These are phyloP conservation scores for Physcomitrium patens DNA, from an alignment of 225 moss, liverwort and hornwort species.

Conservation along the genomic window DNA sequence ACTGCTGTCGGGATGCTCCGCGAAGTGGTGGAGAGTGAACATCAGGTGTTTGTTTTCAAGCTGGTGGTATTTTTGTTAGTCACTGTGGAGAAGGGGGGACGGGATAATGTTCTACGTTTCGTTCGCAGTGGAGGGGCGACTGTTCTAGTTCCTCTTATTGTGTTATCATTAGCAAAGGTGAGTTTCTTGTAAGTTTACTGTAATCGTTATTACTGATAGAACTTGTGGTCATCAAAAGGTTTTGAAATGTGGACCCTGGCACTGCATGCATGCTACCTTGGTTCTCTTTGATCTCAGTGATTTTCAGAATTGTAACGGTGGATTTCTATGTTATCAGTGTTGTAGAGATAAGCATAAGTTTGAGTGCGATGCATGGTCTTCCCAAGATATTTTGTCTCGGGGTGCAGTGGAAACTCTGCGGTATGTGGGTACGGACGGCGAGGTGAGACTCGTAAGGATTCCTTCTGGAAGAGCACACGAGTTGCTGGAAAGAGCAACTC, in stretches of 20 bases:
- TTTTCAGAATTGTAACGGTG: not conserved
- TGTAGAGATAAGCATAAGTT: conserved; percentile 82
- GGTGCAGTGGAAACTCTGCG: conserved; percentile 89
- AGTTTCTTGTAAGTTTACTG: not conserved
- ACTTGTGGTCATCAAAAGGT: not conserved
- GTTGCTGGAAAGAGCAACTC: conserved; percentile 88
- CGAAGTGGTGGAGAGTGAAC: conserved; percentile 93
- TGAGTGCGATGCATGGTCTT: conserved; percentile 95
- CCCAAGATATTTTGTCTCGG: conserved; percentile 69
- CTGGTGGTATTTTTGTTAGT: conserved; percentile 87
- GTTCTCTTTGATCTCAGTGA: not conserved
- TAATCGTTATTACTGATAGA: not conserved
- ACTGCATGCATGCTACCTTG: conserved; percentile 5
- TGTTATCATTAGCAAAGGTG: conserved; percentile 92
- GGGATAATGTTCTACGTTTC: conserved; percentile 95
- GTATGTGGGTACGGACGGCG: conserved; percentile 76
- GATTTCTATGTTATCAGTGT: conserved; percentile 65
- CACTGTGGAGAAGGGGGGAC: conserved; percentile 88
- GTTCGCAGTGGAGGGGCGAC: conserved; percentile 95
- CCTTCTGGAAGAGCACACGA: conserved; percentile 97
- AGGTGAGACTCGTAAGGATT: conserved; percentile 81
- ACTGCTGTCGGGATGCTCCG: conserved; percentile 99
- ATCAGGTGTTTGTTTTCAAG: conserved; percentile 98
- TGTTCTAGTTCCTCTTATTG: conserved; percentile 88
- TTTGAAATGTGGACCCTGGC: not conserved